Evolutionary conservation across 805 yeast species (phyloP).

Genomic region (Candida silvicultrix): DNA sequence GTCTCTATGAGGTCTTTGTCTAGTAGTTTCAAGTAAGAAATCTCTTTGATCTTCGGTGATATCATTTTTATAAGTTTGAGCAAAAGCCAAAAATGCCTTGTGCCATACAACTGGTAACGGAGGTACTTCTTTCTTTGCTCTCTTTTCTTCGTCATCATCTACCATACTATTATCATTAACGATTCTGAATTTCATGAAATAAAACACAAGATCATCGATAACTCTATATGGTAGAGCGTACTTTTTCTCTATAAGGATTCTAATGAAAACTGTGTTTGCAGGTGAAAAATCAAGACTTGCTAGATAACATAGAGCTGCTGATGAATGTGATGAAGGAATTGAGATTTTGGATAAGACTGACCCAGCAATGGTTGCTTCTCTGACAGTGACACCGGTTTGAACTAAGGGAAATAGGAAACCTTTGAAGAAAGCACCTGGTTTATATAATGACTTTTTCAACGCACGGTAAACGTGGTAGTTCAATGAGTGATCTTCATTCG

Average conservation of each 20-base stretch:
- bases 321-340: constrained; percentile 90
- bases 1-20: constrained; percentile 82
- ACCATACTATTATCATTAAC: constrained; percentile 33
- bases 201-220: constrained; percentile 87
- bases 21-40: constrained; percentile 81
- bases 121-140: constrained; percentile 30
- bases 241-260: constrained; percentile 85
- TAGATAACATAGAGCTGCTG: constrained; percentile 87
- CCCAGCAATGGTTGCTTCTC: constrained; percentile 94
- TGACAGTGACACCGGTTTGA: constrained; percentile 79
- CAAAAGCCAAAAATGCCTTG: constrained; percentile 89
- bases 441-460: constrained; percentile 85
- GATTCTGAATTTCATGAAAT: constrained; percentile 84
- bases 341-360: constrained; percentile 86
- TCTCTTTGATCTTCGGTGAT: constrained; percentile 98
- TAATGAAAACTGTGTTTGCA: constrained; percentile 83
- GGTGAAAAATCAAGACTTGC: constrained; percentile 81
- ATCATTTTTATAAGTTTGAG: constrained; percentile 94
- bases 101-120: constrained; percentile 95
- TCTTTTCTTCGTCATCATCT: constrained; percentile 33
- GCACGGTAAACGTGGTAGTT: constrained; percentile 93
- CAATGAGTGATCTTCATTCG: constrained; percentile 66
- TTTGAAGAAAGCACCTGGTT: constrained; percentile 96
- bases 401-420: constrained; percentile 91
- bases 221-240: constrained; percentile 97